A percentile compares a stretch with the other conserved stretches of the same genome.
Conservation (phyloP, 2,329 filamentous ascomycete genomes). For the Penicillium sp. region DNA sequence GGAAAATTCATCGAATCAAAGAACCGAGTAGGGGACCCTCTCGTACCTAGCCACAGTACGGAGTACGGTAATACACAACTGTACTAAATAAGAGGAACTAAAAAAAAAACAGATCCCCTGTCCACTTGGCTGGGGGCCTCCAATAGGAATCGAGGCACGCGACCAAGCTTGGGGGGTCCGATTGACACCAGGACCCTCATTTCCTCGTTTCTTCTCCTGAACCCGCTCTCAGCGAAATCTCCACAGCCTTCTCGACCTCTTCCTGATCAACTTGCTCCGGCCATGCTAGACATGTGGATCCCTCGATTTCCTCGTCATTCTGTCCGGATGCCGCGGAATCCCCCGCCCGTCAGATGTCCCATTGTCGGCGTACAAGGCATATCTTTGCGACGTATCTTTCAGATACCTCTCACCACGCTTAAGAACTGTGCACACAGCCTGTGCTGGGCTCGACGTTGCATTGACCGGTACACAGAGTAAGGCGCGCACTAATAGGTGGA, state of each 20-base stretch:
- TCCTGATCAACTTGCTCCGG: not conserved
- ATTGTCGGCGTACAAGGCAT: not conserved
- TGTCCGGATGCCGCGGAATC: conserved; percentile 2
- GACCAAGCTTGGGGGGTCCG: conserved; percentile 7
- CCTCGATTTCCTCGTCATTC: not conserved
- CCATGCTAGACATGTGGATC: not conserved
- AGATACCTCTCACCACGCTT: not conserved
- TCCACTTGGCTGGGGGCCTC: not conserved
- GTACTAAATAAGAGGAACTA: not conserved
- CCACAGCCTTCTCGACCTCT: not conserved
- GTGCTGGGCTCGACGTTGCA: not conserved
- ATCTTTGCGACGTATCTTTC: not conserved
- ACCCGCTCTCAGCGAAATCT: not conserved
- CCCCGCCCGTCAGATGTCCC: not conserved
- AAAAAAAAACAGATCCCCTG: not conserved
- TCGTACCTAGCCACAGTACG: not conserved
- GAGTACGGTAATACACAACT: not conserved
- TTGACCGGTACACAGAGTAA: not conserved
- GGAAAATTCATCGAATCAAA: not conserved
- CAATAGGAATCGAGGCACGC: conserved; percentile 11
- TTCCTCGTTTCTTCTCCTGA: not conserved
- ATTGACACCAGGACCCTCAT: conserved; percentile 1
- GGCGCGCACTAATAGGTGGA: not conserved
- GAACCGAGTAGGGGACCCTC: not conserved
- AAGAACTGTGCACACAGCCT: not conserved